Base-by-base conservation (phyloP, 768 basidiomycete species). In the Calocybe gangraenosa region DNA sequence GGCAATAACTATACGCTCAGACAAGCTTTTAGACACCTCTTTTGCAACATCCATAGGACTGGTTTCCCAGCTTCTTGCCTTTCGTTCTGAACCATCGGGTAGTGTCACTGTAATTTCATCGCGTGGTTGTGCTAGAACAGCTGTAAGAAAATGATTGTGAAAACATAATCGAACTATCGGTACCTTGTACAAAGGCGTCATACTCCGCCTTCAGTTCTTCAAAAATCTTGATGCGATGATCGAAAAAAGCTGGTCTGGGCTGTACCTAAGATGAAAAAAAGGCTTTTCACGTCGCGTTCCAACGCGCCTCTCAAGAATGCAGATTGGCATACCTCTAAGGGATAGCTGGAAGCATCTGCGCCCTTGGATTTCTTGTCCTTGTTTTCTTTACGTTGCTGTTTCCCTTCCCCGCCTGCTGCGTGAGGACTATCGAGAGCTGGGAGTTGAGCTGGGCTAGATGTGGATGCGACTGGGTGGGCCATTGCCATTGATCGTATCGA, bases 31-130 rank as follows among this genome's bases (percentile, higher is more conserved):
- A 13, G 88, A 86, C 38, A 99, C 74, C 55, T 82, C 82, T 61
- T 89, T 87, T 36, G 95, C 94, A 48, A 99, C 68, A 57, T 87
- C 81, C 81, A 97, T 78, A 1, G 96, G 96, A 45, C 79, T 87
- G 15, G 95, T 97, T 71, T 96, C 90, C 92, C 92, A 99, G 63
- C 89, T 86, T 48, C 71, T 92, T 15, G 81, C 95, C 49, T 87
- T 80, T 42, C 89, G 79, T 56, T 84, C 76, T 6, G 86, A 82
- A 13, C 94, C 92, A 71, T 97, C 90, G 4, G 82, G 86, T 51
- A 99, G 65, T 3, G 89, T 92, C 58, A 99, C 70, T 2, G 69
- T 73, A 56, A 98, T 95, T 37, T 86, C 81, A 52, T 87, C 81
- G 31, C 91, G 80, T 6, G 90, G 84, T 71, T 95, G 88, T 1